Evolutionary conservation across 1,284 basidiomycete species (phyloP), one percentile per base, ranked within the genome.

Genomic region (Malassezia japonica): DNA sequence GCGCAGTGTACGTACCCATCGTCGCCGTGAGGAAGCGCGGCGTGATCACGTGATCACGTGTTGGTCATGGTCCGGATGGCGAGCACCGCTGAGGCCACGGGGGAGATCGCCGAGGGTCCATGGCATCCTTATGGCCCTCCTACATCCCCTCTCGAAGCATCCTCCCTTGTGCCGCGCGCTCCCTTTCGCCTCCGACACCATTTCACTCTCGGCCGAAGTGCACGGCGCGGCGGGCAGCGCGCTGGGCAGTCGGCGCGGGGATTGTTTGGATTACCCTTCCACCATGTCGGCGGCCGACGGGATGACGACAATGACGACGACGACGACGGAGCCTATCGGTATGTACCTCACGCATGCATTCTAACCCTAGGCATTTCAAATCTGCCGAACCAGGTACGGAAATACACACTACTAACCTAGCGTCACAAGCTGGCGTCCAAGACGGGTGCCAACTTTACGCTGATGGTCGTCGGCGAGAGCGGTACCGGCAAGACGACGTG

Each of bases 381-480:
- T 78, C 79, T 96, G 65, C 92, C 92, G 56, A 96, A 96, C 80
- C 92, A 96, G 82, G 89, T 90, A 46, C 60, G 81, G 59, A 28
- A 4, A 24, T 25, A 73, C n/a, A 18, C 32, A 18, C 20, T 12
- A 10, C 18, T 4, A 15, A 15, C 24, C 33, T 54, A 64, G 61
- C 54, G 68, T 42, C 70, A 72, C 65, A 65, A 67, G 55, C 70
- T 72, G 42, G 91, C 96, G 64, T 90, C 90, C 62, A 92, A 96
- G 79, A 83, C 80, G 66, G 92, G 94, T 56, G 87, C 87, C 21
- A 91, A 96, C 79, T 96, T 98, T 77, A 98, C 94, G 50, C 82
- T 99, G 70, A 99, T 99, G 92, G 94, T 96, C 29, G 92, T 96
- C 55, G 92, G 90, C 86, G 73, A 75, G 86, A 80, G 46, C 40